phyloP scores from a whole-genome alignment of 2,329 filamentous ascomycete species.

The Scedosporium dehoogii region DNA sequence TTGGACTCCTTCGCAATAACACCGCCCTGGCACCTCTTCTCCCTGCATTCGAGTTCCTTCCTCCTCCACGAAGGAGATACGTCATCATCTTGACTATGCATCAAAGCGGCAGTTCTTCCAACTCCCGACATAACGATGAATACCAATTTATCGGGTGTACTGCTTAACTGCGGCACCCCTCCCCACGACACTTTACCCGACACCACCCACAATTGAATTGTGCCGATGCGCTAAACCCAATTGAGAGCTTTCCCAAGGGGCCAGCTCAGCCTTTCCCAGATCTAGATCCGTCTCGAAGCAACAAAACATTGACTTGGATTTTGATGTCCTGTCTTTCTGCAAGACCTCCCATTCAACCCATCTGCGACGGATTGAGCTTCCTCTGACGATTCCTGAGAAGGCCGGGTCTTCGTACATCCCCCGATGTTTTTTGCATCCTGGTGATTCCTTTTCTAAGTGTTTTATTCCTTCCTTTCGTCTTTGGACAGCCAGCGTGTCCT shows the following conservation, averaged over 20 bases:
- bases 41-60: no score
- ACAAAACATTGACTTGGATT: neutral
- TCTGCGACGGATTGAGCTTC: neutral
- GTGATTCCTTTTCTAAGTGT: neutral
- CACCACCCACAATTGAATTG: neutral
- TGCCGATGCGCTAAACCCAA: conserved; percentile 11
- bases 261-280: conserved; percentile 16
- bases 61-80: no score
- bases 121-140: neutral
- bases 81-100: no score
- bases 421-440: neutral
- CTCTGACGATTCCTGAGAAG: neutral
- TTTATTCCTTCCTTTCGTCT: neutral
- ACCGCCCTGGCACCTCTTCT: no score
- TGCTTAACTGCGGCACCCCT: neutral
- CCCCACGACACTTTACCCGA: neutral
- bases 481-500: neutral
- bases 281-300: conserved; percentile 5
- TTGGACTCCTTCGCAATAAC: no score
- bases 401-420: neutral
- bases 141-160: neutral
- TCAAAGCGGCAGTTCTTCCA: no score
- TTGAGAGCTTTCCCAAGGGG: conserved; percentile 14
- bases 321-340: neutral
- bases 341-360: neutral